Percentiles rank a stretch among this genome's conserved stretches.
phyloP scores from a whole-genome alignment of 176 grass and related monocot species.

The Tillandsia fasciculata region DNA sequence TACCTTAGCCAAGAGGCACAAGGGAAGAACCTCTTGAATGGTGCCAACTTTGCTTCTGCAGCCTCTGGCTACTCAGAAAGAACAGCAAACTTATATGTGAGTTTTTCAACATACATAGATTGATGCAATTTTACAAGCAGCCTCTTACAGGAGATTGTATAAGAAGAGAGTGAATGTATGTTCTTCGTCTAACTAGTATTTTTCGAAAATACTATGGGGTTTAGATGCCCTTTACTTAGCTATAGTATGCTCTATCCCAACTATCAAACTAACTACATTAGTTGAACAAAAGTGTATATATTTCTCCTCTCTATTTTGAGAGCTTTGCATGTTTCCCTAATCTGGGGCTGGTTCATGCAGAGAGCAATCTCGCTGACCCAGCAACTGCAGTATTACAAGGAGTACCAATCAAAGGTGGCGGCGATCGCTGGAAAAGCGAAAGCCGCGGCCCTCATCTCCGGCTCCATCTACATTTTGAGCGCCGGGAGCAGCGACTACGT shows the following conservation, averaged over 20 bases:
- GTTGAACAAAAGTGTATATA: background rate
- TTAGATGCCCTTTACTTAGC: too few species aligned
- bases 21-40: conserved; percentile 54
- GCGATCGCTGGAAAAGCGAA: conserved; percentile 36
- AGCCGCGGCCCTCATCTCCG: conserved; percentile 46
- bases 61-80: conserved; percentile 72
- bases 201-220: too few species aligned
- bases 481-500: conserved; percentile 83
- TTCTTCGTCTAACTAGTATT: too few species aligned
- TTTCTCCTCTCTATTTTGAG: background rate
- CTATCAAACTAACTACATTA: too few species aligned
- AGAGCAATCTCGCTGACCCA: conserved; percentile 54
- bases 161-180: too few species aligned
- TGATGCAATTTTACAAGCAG: too few species aligned
- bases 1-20: conserved; percentile 66
- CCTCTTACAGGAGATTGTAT: too few species aligned
- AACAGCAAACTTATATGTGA: conserved; percentile 61
- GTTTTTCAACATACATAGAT: background rate
- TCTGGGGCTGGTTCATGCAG: conserved; percentile 15
- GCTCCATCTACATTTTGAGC: conserved; percentile 72
- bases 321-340: too few species aligned
- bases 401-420: conserved; percentile 55
- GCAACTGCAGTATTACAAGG: conserved; percentile 56
- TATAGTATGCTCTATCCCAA: too few species aligned
- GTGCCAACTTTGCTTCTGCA: conserved; percentile 93